Evolutionary conservation across 2,329 filamentous ascomycete species (phyloP).

Genomic region (Aspergillus fructus): DNA sequence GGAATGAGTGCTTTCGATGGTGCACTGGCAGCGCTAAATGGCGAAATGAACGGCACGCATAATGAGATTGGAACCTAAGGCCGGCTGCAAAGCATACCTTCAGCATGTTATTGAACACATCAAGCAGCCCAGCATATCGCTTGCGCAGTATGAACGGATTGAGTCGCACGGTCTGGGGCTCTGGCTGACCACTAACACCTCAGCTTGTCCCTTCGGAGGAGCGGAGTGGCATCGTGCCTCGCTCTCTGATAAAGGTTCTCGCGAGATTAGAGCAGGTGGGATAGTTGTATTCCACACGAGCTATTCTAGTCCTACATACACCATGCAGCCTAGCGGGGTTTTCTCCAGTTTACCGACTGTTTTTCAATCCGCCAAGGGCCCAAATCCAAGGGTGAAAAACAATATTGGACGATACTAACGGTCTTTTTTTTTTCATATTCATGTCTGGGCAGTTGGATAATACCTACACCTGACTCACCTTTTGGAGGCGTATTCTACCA

Average conservation of each 20-base stretch:
- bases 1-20: slow-evolving; percentile 26
- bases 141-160: background rate
- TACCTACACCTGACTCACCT: background rate
- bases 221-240: background rate
- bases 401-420: background rate
- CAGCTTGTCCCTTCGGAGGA: background rate
- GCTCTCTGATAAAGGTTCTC: background rate
- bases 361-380: background rate
- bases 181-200: background rate
- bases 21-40: slow-evolving; percentile 14
- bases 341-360: background rate
- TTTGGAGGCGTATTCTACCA: background rate
- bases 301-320: background rate
- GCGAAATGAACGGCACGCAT: slow-evolving; percentile 13
- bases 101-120: background rate
- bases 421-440: background rate
- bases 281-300: background rate
- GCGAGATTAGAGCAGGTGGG: too few relatives aligned
- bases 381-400: background rate
- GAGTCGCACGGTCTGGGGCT: background rate
- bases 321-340: background rate
- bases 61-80: slow-evolving; percentile 15
- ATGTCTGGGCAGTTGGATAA: background rate
- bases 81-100: background rate
- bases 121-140: background rate